phyloP scores from a whole-genome alignment of 1,139 yeast species.

The Keqinozyma sinolaborantium region DNA sequence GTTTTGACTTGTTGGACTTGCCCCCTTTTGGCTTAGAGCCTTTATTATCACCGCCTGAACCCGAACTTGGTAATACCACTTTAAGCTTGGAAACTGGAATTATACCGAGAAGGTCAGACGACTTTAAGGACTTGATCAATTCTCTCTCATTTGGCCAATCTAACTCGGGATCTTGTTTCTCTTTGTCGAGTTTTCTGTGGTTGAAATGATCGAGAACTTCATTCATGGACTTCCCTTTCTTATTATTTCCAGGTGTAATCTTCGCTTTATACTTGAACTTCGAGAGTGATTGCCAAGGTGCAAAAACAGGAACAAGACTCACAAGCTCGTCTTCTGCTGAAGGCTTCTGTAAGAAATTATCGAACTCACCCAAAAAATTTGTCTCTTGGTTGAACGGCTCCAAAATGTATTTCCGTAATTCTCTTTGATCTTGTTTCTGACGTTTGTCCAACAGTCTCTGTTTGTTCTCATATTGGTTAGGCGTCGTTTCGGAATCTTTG shows the following conservation, averaged over 20 bases:
- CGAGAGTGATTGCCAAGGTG: slow-evolving; percentile 82
- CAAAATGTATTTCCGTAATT: slow-evolving; percentile 43
- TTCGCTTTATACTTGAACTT: slow-evolving; percentile 82
- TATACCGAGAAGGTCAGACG: slow-evolving; percentile 39
- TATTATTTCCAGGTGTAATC: slow-evolving; percentile 79
- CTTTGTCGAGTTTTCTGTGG: slow-evolving; percentile 51
- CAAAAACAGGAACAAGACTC: slow-evolving; percentile 82
- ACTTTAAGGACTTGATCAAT: slow-evolving; percentile 53
- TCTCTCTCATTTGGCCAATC: slow-evolving; percentile 77
- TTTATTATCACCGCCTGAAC: slow-evolving; percentile 12
- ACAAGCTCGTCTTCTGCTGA: slow-evolving; percentile 38
- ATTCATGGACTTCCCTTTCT: slow-evolving; percentile 82
- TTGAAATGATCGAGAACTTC: slow-evolving; percentile 64
- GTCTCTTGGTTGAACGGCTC: slow-evolving; percentile 28
- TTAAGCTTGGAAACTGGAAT: slow-evolving; percentile 41
- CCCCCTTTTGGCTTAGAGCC: not conserved
- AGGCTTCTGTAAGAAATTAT: slow-evolving; percentile 41
- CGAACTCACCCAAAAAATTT: slow-evolving; percentile 38
- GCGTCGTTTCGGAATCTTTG: slow-evolving; percentile 18
- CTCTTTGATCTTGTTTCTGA: slow-evolving; percentile 49
- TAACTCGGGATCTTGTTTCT: slow-evolving; percentile 46
- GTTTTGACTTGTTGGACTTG: not conserved
- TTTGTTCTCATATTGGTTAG: slow-evolving; percentile 17
- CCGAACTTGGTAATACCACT: slow-evolving; percentile 25
- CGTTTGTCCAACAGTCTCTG: slow-evolving; percentile 31